Conservation (phyloP, 352 stramenopile species). For the Proteromonas lacertae region DNA sequence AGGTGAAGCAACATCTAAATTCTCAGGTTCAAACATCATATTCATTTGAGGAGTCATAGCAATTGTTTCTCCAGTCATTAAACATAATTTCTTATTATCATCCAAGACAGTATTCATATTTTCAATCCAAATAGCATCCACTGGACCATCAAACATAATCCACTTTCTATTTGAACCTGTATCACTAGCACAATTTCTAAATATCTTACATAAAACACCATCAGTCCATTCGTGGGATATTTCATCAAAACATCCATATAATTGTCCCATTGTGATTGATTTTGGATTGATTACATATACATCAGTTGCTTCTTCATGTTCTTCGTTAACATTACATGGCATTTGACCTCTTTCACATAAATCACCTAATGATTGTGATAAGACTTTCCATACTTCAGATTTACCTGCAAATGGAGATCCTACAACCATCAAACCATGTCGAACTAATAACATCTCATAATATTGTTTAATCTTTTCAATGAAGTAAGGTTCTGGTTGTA, state of each 20-base stretch:
- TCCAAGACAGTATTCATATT: slow-evolving; percentile 75
- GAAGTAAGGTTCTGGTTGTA: slow-evolving; percentile 54
- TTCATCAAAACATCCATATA: slow-evolving; percentile 68
- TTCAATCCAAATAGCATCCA: slow-evolving; percentile 69
- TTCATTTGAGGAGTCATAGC: slow-evolving; percentile 64
- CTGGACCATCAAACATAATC: slow-evolving; percentile 60
- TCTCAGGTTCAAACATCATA: slow-evolving; percentile 77
- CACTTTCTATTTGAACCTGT: slow-evolving; percentile 61
- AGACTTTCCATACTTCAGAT: slow-evolving; percentile 37
- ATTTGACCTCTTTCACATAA: slow-evolving; percentile 10
- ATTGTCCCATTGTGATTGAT: slow-evolving; percentile 53
- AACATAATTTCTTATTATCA: slow-evolving; percentile 62
- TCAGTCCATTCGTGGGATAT: slow-evolving; percentile 74
- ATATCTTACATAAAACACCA: slow-evolving; percentile 59
- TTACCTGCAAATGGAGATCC: slow-evolving; percentile 59
- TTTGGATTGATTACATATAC: slow-evolving; percentile 72
- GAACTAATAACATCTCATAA: slow-evolving; percentile 70
- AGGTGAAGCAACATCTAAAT: slow-evolving; percentile 22
- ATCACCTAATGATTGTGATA: slow-evolving; percentile 17
- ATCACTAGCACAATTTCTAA: slow-evolving; percentile 59
- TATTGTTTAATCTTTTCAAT: slow-evolving; percentile 70
- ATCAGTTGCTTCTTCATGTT: slow-evolving; percentile 43
- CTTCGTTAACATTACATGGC: slow-evolving; percentile 21
- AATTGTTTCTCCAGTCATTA: slow-evolving; percentile 69
- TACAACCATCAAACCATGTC: slow-evolving; percentile 76